Evolutionary conservation across 2,329 filamentous ascomycete genomes (phyloP).

Genomic region (Ascocoryne sarcoides): DNA sequence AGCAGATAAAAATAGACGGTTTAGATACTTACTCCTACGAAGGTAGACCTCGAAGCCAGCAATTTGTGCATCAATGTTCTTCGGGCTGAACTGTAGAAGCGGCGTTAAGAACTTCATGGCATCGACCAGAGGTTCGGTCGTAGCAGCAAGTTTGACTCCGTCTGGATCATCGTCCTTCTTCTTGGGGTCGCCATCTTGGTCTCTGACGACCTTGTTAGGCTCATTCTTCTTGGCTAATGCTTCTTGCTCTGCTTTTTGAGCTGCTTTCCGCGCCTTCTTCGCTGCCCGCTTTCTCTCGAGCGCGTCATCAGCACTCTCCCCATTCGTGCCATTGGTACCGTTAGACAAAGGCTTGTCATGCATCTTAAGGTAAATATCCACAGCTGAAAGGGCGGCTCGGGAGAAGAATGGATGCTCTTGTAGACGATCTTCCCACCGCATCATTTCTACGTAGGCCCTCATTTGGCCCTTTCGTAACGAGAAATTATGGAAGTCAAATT

Average conservation of each 20-base stretch:
- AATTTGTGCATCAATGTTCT: constrained; percentile 72
- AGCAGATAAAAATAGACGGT: background rate
- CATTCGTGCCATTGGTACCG: constrained; percentile 48
- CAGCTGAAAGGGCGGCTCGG: constrained; percentile 70
- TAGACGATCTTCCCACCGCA: constrained; percentile 88
- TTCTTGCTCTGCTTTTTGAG: constrained; percentile 63
- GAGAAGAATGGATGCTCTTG: constrained; percentile 91
- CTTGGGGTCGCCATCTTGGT: constrained; percentile 57
- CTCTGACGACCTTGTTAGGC: constrained; percentile 62
- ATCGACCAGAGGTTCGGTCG: constrained; percentile 73
- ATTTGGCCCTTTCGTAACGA: constrained; percentile 96
- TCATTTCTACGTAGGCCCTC: constrained; percentile 89
- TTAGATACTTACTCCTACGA: constrained; percentile 57
- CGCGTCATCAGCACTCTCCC: constrained; percentile 41
- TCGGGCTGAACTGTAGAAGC: constrained; percentile 72
- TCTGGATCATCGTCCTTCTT: constrained; percentile 88
- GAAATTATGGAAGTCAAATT: constrained; percentile 98
- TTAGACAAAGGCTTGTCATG: constrained; percentile 65
- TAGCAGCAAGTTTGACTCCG: constrained; percentile 71
- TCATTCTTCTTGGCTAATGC: constrained; percentile 78
- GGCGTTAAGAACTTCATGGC: constrained; percentile 80
- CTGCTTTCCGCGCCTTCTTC: constrained; percentile 84
- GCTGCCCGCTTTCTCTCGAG: constrained; percentile 75
- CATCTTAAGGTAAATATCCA: constrained; percentile 71
- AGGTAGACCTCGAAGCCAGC: constrained; percentile 87